phyloP scores from a whole-genome alignment of 345 rosid genomes.

The Conringia planisiliqua region DNA sequence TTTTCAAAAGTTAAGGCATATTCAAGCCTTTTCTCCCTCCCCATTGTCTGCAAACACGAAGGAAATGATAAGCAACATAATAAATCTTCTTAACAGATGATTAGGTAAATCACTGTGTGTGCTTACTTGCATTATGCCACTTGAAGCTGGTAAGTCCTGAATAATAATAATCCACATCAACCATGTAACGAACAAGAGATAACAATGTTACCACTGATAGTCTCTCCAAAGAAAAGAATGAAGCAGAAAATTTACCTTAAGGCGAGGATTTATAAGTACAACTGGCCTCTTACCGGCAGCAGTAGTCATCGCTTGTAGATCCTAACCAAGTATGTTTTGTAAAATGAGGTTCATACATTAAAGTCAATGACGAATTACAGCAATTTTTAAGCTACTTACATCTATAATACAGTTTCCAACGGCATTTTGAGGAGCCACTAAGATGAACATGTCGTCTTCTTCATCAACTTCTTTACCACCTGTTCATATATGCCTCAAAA shows the following conservation, averaged over 20 bases:
- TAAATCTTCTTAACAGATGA: neutral
- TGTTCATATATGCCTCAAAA: constrained; percentile 21
- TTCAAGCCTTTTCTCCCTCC: constrained; percentile 80
- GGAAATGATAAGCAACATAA: neutral
- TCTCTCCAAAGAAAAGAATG: neutral
- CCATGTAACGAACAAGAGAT: neutral
- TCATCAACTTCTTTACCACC: constrained; percentile 84
- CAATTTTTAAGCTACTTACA: constrained; percentile 42
- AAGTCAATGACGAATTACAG: neutral
- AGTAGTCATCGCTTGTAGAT: constrained; percentile 87
- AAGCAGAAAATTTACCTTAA: constrained; percentile 49
- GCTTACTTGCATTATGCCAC: constrained; percentile 97
- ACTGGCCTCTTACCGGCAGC: constrained; percentile 90
- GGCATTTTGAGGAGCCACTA: constrained; percentile 96
- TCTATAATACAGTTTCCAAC: constrained; percentile 93
- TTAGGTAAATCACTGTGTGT: neutral
- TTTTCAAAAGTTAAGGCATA: constrained; percentile 84
- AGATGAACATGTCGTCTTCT: constrained; percentile 83
- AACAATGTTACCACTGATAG: neutral
- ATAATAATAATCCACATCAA: neutral
- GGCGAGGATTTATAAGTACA: constrained; percentile 80
- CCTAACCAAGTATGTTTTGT: constrained; percentile 40
- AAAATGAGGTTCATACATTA: neutral
- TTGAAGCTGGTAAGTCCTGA: constrained; percentile 89
- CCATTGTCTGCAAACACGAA: constrained; percentile 64